Base-by-base conservation (phyloP, 495 filamentous ascomycete genomes). In the Sporormia fimetaria region DNA sequence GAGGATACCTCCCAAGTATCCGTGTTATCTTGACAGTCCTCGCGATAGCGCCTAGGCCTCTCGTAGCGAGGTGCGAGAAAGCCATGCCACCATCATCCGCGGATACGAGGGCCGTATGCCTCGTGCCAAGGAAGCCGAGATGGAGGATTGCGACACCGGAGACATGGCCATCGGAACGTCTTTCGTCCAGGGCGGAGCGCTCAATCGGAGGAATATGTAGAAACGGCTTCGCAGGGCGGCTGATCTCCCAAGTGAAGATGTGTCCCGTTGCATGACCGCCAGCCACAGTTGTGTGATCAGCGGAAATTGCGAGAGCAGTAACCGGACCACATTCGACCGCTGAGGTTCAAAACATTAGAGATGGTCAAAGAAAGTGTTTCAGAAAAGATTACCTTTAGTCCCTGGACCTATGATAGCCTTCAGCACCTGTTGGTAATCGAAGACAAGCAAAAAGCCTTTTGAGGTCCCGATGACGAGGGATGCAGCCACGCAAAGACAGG, bases 201-300 rank as follows among this genome's bases (percentile, higher is more conserved):
- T 82, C 74, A 8, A 93, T 64, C 21, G 86, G 84, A 6, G 79
- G 75, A 12, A 99, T 86, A 32, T 82, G 79, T 23, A 99, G 72
- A 52, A 99, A 99, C 2, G 87, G 90, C 28, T 78, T 73, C 3
- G 84, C 77, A 17, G 81, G 74, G 31, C 78, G 71, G 14, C 77
- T 72, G 18, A 90, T 76, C 55, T 99, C 90, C 90, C 90, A 99
- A 2, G 88, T 96, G 52, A 94, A 99, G 12, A 99, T 95, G 57
- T 78, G 76, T 10, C 90, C 90, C 47, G 77, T 82, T 9, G 76
- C 77, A 70, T 99, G 90, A 2, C 90, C 90, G 30, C 77, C 81
- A 22, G 85, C 90, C 51, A 96, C 70, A 11, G 86, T 94, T 5
- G 82, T 78, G 60, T 95, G 83, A 54, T 99, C 90, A 30, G 87